Evolutionary conservation across 2,329 filamentous ascomycete genomes (phyloP).

Genomic region (Ophiocordyceps camponoti-saundersi): DNA sequence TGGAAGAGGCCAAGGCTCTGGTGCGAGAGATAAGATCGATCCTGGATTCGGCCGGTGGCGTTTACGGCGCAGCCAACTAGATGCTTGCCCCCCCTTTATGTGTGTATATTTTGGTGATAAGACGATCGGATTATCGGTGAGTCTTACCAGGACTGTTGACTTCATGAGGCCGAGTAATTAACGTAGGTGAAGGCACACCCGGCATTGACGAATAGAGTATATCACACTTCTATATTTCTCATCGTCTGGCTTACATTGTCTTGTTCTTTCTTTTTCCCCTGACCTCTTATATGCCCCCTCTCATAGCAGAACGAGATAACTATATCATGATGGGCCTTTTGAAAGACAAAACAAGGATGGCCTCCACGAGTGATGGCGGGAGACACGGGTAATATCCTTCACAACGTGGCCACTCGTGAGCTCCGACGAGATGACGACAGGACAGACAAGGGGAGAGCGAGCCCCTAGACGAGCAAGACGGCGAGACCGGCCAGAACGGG

Average conservation of each 20-base stretch:
- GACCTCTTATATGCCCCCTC: not conserved
- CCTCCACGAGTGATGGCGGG: too few species aligned
- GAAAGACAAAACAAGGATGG: not conserved
- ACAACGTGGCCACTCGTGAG: too few species aligned
- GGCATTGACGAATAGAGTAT: too few species aligned
- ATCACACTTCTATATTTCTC: too few species aligned
- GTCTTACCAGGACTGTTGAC: not conserved
- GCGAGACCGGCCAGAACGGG: constrained; percentile 21
- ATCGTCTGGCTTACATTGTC: too few species aligned
- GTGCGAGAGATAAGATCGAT: constrained; percentile 72
- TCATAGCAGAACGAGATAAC: too few species aligned
- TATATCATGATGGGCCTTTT: too few species aligned
- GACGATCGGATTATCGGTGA: not conserved
- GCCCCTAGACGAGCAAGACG: constrained; percentile 17
- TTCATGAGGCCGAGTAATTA: too few species aligned
- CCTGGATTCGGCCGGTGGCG: constrained; percentile 34
- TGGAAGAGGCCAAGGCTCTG: constrained; percentile 90
- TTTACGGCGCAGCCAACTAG: constrained; percentile 9
- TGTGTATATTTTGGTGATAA: not conserved
- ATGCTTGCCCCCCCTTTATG: not conserved
- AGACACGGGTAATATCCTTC: too few species aligned
- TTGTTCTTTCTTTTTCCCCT: too few species aligned
- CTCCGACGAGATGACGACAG: not conserved
- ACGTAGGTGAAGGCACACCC: too few species aligned
- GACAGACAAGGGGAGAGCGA: not conserved